A percentile compares a stretch with the other conserved stretches of the same genome.
phyloP scores from a whole-genome alignment of 1,139 yeast species.

The Debaryomyces robertsiae region DNA sequence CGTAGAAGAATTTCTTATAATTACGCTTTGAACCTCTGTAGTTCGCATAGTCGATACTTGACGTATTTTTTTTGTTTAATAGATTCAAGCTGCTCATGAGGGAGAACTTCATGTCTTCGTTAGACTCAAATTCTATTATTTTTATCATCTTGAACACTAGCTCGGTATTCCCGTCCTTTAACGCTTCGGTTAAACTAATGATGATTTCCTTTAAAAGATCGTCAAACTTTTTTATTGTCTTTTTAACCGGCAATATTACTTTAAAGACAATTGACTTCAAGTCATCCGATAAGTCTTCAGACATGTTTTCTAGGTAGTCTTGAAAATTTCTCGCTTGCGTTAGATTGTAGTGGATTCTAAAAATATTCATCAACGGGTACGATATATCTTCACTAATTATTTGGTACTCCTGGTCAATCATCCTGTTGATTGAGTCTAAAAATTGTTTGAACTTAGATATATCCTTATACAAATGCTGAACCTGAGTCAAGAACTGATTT shows the following conservation, averaged over 20 bases:
- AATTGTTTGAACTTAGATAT: constrained; percentile 59
- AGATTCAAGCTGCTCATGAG: constrained; percentile 50
- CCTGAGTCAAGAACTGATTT: constrained; percentile 72
- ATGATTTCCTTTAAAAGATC: constrained; percentile 62
- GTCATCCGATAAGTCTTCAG: constrained; percentile 63
- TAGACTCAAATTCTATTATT: constrained; percentile 77
- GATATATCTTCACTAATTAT: constrained; percentile 51
- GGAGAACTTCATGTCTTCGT: constrained; percentile 67
- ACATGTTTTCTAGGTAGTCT: constrained; percentile 67
- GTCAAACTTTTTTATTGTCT: constrained; percentile 63
- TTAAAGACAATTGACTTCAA: constrained; percentile 65
- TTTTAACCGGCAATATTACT: constrained; percentile 56
- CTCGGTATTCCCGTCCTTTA: constrained; percentile 66
- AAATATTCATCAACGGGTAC: constrained; percentile 60
- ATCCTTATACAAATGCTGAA: constrained; percentile 64
- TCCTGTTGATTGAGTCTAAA: constrained; percentile 49
- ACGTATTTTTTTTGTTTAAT: constrained; percentile 20
- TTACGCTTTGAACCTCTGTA: constrained; percentile 55
- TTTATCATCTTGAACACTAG: constrained; percentile 73
- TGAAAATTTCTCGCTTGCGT: constrained; percentile 74
- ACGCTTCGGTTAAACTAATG: constrained; percentile 65
- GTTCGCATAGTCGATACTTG: constrained; percentile 30
- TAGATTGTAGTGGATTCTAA: constrained; percentile 68
- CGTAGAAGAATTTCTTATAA: constrained; percentile 66
- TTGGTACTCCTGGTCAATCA: constrained; percentile 58